Evolutionary conservation across 192 early-diverging fungal species (phyloP), one percentile per base, ranked within the genome.

Genomic region (Dissophora ornata): DNA sequence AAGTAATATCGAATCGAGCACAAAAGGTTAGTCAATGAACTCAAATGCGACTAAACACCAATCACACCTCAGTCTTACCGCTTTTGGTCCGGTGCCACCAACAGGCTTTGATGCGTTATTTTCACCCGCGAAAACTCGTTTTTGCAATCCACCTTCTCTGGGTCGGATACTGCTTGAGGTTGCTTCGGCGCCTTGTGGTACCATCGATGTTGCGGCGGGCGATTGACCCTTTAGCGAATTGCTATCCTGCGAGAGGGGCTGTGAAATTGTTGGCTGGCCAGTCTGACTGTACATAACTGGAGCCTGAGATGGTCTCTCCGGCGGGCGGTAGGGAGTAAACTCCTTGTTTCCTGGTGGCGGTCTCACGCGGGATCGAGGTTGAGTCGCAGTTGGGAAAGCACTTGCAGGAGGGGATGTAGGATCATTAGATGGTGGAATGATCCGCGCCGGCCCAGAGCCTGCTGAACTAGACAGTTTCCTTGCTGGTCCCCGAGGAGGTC

Each of bases 241-340:
- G 8, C 40, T 26, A 10, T 47, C 38, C 41, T 55, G 59, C 42
- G 65, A 52, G 46, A 77, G 67, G 26, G 73, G 73, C 21, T 67
- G 64, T 12, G 64, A 62, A 21, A 75, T 45, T 2, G 64, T 46
- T n/a, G 65, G 73, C 19, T 77, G 73, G 2, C 73, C 73, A 50
- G 58, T 44, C 45, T 67, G 58, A n/a, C 59, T 61, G 47, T 77
- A 77, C 73, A 77, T 77, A n/a, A 77, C 53, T 6, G 73, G 73
- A 8, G 73, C 65, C 47, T 77, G 73, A 2, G 73, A 77, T 16
- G 73, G 73, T 33, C 73, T 42, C 73, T 77, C 73, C 16, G 73
- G 73, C 22, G 73, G 73, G 16, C 57, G 57, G 51, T 77, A 77
- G 15, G 73, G 73, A 1, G 73, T 67, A 40, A 45, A 28, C 19